Evolutionary conservation across 176 grass and related monocot species (phyloP).

Genomic region (Melocanna baccifera): DNA sequence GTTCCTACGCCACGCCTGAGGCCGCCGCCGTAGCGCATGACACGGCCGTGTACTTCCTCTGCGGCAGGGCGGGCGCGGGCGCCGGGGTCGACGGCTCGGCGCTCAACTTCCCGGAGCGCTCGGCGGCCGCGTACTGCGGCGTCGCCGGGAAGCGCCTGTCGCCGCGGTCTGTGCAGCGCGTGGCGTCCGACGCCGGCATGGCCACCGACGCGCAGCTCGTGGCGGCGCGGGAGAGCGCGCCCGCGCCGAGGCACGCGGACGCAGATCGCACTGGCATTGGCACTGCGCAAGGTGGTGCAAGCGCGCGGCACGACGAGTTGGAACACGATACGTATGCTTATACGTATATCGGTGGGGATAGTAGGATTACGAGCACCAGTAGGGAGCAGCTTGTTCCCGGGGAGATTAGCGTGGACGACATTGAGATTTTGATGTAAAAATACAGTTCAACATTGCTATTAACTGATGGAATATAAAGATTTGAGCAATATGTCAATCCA

Average conservation of each 20-base stretch:
- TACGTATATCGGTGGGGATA: background rate
- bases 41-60: slow-evolving; percentile 82
- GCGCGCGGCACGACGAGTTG: background rate
- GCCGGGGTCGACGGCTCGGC: background rate
- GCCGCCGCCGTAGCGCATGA: slow-evolving; percentile 69
- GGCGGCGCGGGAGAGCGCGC: slow-evolving; percentile 10
- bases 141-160: slow-evolving; percentile 24
- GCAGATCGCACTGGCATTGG: background rate
- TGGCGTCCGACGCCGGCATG: slow-evolving; percentile 80
- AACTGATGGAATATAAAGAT: background rate
- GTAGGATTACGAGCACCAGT: background rate
- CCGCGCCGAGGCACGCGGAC: background rate
- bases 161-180: slow-evolving; percentile 67
- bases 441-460: background rate
- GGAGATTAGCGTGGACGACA: slow-evolving; percentile 42
- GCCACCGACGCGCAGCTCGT: slow-evolving; percentile 60
- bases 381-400: background rate
- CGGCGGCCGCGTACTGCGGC: slow-evolving; percentile 15
- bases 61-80: background rate
- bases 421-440: slow-evolving; percentile 50
- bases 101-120: slow-evolving; percentile 73
- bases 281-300: background rate
- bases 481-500: background rate
- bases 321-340: background rate
- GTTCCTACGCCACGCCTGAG: slow-evolving; percentile 59